phyloP scores from a whole-genome alignment of 257 asterid species.

The Solanum infundibuliforme region DNA sequence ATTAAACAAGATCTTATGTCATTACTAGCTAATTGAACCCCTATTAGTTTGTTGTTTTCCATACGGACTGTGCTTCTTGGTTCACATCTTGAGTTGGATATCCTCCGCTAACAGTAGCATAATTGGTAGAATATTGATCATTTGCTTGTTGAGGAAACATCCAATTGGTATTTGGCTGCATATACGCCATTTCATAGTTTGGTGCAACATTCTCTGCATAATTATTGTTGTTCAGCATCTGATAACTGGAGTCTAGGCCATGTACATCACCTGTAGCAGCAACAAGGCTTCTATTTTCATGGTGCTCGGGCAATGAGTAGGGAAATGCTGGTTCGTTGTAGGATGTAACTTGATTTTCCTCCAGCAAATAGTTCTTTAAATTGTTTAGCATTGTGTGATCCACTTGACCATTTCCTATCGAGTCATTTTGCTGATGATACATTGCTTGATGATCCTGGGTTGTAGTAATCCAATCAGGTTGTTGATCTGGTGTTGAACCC shows the following conservation, averaged over 20 bases:
- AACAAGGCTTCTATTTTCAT: neutral
- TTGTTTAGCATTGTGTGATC: neutral
- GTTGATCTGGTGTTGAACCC: neutral
- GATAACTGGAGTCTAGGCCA: neutral
- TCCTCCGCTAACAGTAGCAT: neutral
- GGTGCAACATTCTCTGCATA: neutral
- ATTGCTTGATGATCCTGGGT: neutral
- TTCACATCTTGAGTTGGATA: neutral
- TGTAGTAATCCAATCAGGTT: neutral
- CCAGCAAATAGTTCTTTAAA: conserved; percentile 6
- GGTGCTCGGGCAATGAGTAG: neutral
- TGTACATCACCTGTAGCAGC: neutral
- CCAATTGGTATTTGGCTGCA: neutral
- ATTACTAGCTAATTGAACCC: neutral
- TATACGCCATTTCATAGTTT: neutral
- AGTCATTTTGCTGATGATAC: neutral
- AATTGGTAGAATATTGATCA: neutral
- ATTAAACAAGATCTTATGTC: neutral
- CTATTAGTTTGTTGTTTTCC: neutral
- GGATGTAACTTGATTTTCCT: conserved; percentile 1
- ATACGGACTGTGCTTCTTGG: neutral
- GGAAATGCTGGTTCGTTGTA: neutral
- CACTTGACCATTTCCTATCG: neutral
- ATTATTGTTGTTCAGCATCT: neutral
- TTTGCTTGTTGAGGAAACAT: neutral